These are phyloP conservation scores for Sporothrix sp. DNA, from an alignment of 2,329 filamentous ascomycete genomes.

Conservation along the genomic window DNA sequence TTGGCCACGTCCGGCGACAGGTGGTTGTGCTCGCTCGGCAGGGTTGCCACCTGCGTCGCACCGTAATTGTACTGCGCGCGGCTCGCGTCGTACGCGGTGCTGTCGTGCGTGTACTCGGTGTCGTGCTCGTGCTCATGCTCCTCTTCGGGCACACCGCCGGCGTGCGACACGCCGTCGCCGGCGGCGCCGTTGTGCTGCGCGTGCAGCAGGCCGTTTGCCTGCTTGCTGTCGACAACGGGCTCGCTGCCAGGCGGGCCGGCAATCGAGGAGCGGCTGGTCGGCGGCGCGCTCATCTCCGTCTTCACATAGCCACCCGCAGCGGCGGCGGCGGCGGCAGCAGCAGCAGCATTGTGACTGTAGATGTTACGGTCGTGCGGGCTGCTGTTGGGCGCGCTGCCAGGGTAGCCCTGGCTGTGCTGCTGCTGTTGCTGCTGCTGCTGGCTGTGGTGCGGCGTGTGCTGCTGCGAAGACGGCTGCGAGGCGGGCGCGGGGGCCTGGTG, in stretches of 20 bases:
- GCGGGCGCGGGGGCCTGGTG: conserved; percentile 59
- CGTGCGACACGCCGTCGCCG: conserved; percentile 44
- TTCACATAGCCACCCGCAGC: conserved; percentile 55
- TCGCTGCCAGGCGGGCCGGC: conserved; percentile 48
- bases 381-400: conserved; percentile 55
- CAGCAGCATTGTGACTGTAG: conserved; percentile 45
- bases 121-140: conserved; percentile 65
- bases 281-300: conserved; percentile 73
- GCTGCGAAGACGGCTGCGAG: conserved; percentile 60
- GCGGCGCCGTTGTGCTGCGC: conserved; percentile 42
- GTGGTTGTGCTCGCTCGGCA: conserved; percentile 65
- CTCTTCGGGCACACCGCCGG: conserved; percentile 47
- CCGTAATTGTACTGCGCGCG: conserved; percentile 65
- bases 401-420: conserved; percentile 51
- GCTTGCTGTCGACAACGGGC: conserved; percentile 52
- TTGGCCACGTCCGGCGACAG: conserved; percentile 67
- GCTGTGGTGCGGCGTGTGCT: conserved; percentile 39
- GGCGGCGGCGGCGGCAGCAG: conserved; percentile 10
- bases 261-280: conserved; percentile 51
- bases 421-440: conserved; percentile 39
- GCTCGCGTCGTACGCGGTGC: conserved; percentile 61
- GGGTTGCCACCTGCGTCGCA: conserved; percentile 49
- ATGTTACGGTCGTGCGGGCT: conserved; percentile 52
- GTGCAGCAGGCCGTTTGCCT: conserved; percentile 56
- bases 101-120: conserved; percentile 79